Evolutionary conservation across 78 protist genomes (phyloP).

Genomic region (Pigoraptor vietnamica): DNA sequence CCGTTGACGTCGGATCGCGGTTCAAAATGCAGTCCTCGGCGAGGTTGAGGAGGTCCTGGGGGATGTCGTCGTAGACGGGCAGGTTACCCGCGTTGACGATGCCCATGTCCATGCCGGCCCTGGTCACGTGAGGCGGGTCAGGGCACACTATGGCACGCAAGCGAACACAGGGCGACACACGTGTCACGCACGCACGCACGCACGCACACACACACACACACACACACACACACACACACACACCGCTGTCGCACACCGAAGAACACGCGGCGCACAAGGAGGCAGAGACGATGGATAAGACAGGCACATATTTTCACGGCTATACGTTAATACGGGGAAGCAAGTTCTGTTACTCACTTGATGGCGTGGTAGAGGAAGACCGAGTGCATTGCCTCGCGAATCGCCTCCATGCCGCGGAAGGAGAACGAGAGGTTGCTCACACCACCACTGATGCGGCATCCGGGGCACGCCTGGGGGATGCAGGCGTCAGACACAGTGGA

Average conservation of each 20-base stretch:
- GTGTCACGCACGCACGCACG: conserved; percentile 97
- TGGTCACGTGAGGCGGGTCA: conserved; percentile 76
- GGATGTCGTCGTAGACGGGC: conserved; percentile 88
- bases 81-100: conserved; percentile 96
- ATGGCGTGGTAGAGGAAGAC: conserved; percentile 71
- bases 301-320: too few species aligned
- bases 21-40: conserved; percentile 68
- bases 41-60: conserved; percentile 44
- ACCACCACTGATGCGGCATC: conserved; percentile 84
- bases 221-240: too few species aligned
- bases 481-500: too few species aligned
- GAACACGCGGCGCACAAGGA: background rate
- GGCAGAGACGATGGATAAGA: background rate
- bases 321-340: too few species aligned
- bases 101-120: conserved; percentile 96
- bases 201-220: too few species aligned
- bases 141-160: too few species aligned
- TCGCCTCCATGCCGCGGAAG: conserved; percentile 86
- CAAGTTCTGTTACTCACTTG: background rate
- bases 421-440: conserved; percentile 97
- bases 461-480: conserved; percentile 22
- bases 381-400: conserved; percentile 95
- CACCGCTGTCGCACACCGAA: too few species aligned
- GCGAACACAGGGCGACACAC: conserved; percentile 93
- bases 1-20: conserved; percentile 29